Conservation (phyloP, 2,329 filamentous ascomycete genomes). For the Colletotrichum scovillei region DNA sequence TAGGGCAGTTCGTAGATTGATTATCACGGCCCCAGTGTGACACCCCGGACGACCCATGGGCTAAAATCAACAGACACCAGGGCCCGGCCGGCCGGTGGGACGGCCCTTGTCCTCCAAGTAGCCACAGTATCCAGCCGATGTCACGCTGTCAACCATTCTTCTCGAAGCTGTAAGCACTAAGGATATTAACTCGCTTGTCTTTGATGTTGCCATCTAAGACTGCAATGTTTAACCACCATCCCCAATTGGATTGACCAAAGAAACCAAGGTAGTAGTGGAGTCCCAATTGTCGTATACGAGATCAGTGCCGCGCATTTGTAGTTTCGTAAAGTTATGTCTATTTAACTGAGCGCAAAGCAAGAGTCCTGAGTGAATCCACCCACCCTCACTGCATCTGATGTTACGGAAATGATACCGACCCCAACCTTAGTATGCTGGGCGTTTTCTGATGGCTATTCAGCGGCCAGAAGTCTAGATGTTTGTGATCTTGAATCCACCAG, state of each 20-base stretch:
- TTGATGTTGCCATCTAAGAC: not conserved
- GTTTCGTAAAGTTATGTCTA: not conserved
- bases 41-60: not conserved
- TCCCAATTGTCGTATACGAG: not conserved
- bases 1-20: not conserved
- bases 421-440: too few relatives aligned
- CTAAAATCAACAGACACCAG: not conserved
- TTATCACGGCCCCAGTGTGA: not conserved
- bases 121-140: not conserved
- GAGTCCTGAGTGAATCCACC: too few relatives aligned
- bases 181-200: not conserved
- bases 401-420: too few relatives aligned
- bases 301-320: not conserved
- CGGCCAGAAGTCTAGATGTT: too few relatives aligned
- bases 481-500: too few relatives aligned
- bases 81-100: not conserved
- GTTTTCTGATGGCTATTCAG: too few relatives aligned
- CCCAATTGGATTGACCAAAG: not conserved
- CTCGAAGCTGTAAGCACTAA: conserved; percentile 10
- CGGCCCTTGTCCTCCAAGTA: not conserved
- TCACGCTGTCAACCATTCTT: not conserved
- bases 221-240: not conserved
- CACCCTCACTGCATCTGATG: too few relatives aligned
- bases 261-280: not conserved
- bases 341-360: too few relatives aligned